Evolutionary conservation across 2,329 filamentous ascomycete genomes (phyloP), one percentile per base, ranked within the genome.

Genomic region (Amauroascus verrucosus): DNA sequence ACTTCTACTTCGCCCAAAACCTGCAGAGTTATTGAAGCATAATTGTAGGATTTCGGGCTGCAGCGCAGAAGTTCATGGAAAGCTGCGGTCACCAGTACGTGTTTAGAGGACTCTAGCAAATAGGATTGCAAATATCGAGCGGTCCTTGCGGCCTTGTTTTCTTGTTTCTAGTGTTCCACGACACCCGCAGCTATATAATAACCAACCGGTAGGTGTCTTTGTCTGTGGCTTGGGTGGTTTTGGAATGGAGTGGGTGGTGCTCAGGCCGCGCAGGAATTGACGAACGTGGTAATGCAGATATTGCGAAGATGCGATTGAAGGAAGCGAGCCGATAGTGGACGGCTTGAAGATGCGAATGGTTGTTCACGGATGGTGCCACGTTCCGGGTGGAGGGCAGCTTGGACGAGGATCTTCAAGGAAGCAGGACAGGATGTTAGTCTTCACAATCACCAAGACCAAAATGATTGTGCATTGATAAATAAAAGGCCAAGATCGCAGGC

Each of bases 11-110:
- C 33, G 50, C 32, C 50, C 30, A 38, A 11, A 30, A 13, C 24
- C 20, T 11, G 41, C 6, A 20, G 32, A 46, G 2, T 30, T 52
- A 52, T 45, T n/a, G 37, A 51, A 22, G 38, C 50, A 52, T 52
- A 24, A 16, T 35, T 46, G 30, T 26, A 22, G n/a, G n/a, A 14
- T 20, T 41, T 37, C 14, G 20, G 30, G 22, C 30, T 18, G 14
- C 40, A 26, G 41, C 46, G 48, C 40, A 38, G 4, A 18, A 18
- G 9, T 6, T n/a, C 6, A 18, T 38, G 35, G 16, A 11, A n/a
- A 3, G 11, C 13, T 41, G 18, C 38, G 13, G 14, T 20, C 26
- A 26, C 26, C 30, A 35, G 45, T 26, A 40, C 38, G 26, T 26
- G 14, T 24, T 20, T 30, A 5, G 4, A 8, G 6, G 37, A 26